Evolutionary conservation across 371 early-diverging fungal genomes (phyloP), one percentile per base, ranked within the genome.

Genomic region (Mucor plumbeus): DNA sequence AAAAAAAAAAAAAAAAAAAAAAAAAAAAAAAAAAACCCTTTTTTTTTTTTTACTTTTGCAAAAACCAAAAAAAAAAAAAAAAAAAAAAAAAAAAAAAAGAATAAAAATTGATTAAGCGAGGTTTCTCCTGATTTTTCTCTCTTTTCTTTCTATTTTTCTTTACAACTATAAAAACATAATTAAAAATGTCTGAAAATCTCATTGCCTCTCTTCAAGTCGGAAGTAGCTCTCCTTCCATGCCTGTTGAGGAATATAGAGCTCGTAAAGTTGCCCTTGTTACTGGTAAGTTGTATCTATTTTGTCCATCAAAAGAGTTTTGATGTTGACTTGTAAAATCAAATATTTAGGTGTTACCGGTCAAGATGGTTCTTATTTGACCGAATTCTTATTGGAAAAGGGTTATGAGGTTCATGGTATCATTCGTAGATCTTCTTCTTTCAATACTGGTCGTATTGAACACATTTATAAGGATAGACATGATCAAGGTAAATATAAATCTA

Each of bases 321-420:
- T 35, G 17, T 15, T 58, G n/a, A 26, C 26, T 26, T 9, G 36
- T 33, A 36, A 19, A 47, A 47, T 47, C 17, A 47, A 21, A 33
- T 41, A 1, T 13, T 13, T 41, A 53, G 94, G 94, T 78, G 91
- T 94, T 67, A 94, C 92, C 63, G 94, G 94, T 59, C 94, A 94
- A 78, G 94, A 92, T 78, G 94, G 94, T 53, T 88, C 88, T 58
- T 94, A 94, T 74, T 82, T 94, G 53, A 83, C 90, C 0, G 94
- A 94, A 71, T 86, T 92, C 39, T 81, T 94, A 41, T 74, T 93
- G 65, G 74, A 74, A 44, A 92, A 92, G 81, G 93, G 92, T 65
- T 94, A 94, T 72, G 86, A 84, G 62, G 94, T 94, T 11, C 94
- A 94, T 64, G 94, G 94, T 67, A 90, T 94, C 69, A 92, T 94